Evolutionary conservation across 768 basidiomycete genomes (phyloP).

Genomic region (Pleurotus tuoliensis): DNA sequence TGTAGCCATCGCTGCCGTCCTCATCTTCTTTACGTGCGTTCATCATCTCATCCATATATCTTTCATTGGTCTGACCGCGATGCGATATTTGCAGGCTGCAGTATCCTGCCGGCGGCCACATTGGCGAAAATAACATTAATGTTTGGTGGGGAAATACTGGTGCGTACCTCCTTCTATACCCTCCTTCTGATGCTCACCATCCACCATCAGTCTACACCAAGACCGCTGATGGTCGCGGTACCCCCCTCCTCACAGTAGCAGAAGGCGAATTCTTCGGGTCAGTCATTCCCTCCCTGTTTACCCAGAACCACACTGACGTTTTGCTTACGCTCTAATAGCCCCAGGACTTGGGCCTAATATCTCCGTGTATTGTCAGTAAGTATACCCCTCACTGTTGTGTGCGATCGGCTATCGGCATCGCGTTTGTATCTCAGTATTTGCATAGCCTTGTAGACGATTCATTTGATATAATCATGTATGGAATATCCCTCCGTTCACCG

Average conservation of each 20-base stretch:
- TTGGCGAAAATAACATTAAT: slow-evolving; percentile 3
- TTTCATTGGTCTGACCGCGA: neutral
- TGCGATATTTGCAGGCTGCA: slow-evolving; percentile 6
- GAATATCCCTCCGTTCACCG: too few species aligned
- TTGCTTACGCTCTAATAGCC: neutral
- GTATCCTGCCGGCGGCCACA: slow-evolving; percentile 9
- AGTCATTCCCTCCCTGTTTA: slow-evolving; percentile 7
- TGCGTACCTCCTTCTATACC: neutral
- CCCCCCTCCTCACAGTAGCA: slow-evolving; percentile 28
- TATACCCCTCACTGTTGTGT: neutral
- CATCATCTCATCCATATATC: slow-evolving; percentile 11
- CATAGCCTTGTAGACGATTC: neutral
- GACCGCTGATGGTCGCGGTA: slow-evolving; percentile 37
- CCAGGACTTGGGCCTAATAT: slow-evolving; percentile 1
- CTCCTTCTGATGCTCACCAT: neutral
- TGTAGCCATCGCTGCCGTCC: slow-evolving; percentile 41
- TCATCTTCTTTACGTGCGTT: slow-evolving; percentile 17
- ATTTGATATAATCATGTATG: too few species aligned
- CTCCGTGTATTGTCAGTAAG: neutral
- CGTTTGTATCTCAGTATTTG: neutral
- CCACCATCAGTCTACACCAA: slow-evolving; percentile 25
- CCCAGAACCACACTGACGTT: neutral
- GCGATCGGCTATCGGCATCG: neutral
- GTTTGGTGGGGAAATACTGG: slow-evolving; percentile 16
- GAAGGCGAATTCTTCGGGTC: slow-evolving; percentile 27